Evolutionary conservation across 225 moss, liverwort and hornwort genomes (phyloP).

Genomic region (Climacium dendroides): DNA sequence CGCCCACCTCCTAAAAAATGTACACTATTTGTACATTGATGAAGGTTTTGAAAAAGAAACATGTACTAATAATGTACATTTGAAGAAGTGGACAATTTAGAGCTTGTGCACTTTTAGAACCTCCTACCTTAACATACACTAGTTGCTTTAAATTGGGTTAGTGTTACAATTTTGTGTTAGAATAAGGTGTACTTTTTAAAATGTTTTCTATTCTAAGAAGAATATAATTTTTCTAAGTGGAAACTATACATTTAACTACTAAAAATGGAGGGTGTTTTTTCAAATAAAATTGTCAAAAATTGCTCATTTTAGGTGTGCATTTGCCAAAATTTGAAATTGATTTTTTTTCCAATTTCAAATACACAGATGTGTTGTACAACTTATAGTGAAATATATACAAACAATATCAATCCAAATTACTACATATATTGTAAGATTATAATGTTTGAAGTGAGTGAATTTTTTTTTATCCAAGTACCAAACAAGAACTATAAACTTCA

Average conservation of each 20-base stretch:
- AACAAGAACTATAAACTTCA: background rate
- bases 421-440: background rate
- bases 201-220: background rate
- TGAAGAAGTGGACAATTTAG: too few relatives aligned
- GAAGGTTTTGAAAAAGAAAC: too few relatives aligned
- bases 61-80: too few relatives aligned
- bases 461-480: too few relatives aligned
- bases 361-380: accelerated
- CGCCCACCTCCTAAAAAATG: too few relatives aligned
- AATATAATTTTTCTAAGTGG: background rate
- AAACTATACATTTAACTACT: background rate
- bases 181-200: too few relatives aligned
- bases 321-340: background rate
- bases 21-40: too few relatives aligned
- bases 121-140: too few relatives aligned
- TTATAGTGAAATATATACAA: background rate
- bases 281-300: background rate
- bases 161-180: too few relatives aligned
- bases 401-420: background rate
- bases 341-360: background rate
- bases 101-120: too few relatives aligned
- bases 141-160: accelerated
- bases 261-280: background rate
- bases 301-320: accelerated
- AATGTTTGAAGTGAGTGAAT: accelerated